Percentiles rank a stretch among this genome's conserved stretches.
Conservation (phyloP, 495 filamentous ascomycete species). For the Aspergillus leporis region DNA sequence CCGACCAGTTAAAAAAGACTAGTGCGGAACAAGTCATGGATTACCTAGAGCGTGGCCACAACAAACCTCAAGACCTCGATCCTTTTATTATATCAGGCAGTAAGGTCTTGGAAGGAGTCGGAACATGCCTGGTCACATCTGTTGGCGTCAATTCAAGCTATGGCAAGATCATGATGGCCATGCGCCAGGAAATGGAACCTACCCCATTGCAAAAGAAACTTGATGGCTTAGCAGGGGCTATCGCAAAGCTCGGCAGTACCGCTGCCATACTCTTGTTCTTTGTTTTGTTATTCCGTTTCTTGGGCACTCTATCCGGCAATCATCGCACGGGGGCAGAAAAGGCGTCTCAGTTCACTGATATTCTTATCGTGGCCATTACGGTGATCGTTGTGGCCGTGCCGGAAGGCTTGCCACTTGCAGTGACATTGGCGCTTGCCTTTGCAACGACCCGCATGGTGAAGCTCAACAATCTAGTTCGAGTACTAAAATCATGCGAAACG, state of each 20-base stretch:
- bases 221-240: conserved; percentile 75
- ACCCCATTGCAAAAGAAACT: conserved; percentile 84
- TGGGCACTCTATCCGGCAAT: conserved; percentile 54
- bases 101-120: conserved; percentile 80
- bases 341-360: conserved; percentile 59
- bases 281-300: conserved; percentile 78
- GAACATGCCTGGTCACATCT: conserved; percentile 75
- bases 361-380: conserved; percentile 61
- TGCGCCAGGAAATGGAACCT: conserved; percentile 74
- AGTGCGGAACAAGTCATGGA: conserved; percentile 64
- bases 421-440: conserved; percentile 57
- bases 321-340: conserved; percentile 57
- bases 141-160: conserved; percentile 79
- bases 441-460: conserved; percentile 60
- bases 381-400: conserved; percentile 67
- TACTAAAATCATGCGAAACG: conserved; percentile 70
- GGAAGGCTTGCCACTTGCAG: conserved; percentile 62
- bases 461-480: conserved; percentile 63
- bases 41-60: conserved; percentile 46
- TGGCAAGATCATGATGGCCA: conserved; percentile 84
- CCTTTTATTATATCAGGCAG: conserved; percentile 77
- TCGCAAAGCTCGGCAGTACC: conserved; percentile 75
- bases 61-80: conserved; percentile 22
- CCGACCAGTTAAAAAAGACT: conserved; percentile 62
- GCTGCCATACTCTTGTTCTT: conserved; percentile 78